Evolutionary conservation across 768 basidiomycete genomes (phyloP).

Genomic region (Rhodotorula toruloides): DNA sequence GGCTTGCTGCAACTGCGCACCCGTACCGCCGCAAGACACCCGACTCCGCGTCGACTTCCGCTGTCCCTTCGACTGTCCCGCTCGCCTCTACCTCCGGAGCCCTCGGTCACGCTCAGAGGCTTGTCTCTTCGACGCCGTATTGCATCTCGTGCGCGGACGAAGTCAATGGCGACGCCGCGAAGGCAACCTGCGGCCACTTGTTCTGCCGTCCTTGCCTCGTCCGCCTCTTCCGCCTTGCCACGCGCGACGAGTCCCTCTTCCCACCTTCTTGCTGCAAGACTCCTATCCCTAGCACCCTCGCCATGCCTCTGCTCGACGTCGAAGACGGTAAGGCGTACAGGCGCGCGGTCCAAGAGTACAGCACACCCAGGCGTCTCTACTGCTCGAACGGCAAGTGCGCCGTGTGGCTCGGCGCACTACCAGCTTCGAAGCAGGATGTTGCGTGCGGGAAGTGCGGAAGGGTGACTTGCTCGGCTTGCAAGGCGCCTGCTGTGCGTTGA

Average conservation of each 20-base stretch:
- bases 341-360: neutral
- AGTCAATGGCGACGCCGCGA: neutral
- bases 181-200: neutral
- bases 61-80: neutral
- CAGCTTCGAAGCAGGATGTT: neutral
- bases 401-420: neutral
- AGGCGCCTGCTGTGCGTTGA: neutral
- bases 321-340: neutral
- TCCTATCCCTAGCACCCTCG: neutral
- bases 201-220: neutral
- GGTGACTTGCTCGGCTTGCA: neutral
- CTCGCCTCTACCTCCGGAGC: neutral
- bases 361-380: neutral
- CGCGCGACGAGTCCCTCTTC: neutral
- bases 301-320: no score
- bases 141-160: neutral
- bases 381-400: conserved; percentile 5
- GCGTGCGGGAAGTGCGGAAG: neutral
- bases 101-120: no score
- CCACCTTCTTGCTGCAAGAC: neutral
- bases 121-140: neutral
- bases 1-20: no score
- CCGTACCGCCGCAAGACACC: no score
- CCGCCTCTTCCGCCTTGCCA: conserved; percentile 1
- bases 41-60: neutral